Evolutionary conservation across 768 basidiomycete genomes (phyloP), one percentile per base, ranked within the genome.

Genomic region (Termitomyces sp.): DNA sequence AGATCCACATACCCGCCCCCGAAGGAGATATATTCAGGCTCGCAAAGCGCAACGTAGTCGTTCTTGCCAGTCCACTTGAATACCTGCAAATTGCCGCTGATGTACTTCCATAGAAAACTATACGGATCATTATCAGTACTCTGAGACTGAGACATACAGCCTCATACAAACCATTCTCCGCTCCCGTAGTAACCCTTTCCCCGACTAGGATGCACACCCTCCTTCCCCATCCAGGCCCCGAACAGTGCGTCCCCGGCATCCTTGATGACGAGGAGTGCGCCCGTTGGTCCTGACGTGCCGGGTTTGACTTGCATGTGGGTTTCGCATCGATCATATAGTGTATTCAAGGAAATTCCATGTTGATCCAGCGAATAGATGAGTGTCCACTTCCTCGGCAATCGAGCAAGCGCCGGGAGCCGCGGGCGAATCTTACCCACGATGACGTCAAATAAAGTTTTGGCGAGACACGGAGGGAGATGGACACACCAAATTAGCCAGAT

Each of bases 291-390:
- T n/a, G 69, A 56, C 2, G 66, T 64, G 22, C 71, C 69, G 3
- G 68, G 64, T 13, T 67, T 68, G 0, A 73, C 62, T n/a, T 71
- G 65, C 27, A 72, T 68, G 4, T 66, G 69, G 1, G 74, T 67
- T 51, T 82, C 83, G 53, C 87, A 90, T 1, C 80, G 80, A 2
- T 79, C 66, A 69, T 97, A 98, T 5, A 98, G 80, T 1, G 96
- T 97, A 45, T 88, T 86, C 14, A 98, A 78, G 13, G 93, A 95
- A 45, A 95, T 94, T 0, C 96, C 96, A 64, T 98, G 91, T 66
- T 97, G 95, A 67, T 98, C 96, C 18, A 97, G 79, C 16, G 93
- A 95, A 74, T 95, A 95, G 5, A 94, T 72, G 0, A 95, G 81
- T 0, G 81, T 81, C 94, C 94, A 96, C 30, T 78, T 74, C 7